These are phyloP conservation scores for Acaromyces ingoldii DNA, from an alignment of 1,284 basidiomycete genomes.

Conservation along the genomic window DNA sequence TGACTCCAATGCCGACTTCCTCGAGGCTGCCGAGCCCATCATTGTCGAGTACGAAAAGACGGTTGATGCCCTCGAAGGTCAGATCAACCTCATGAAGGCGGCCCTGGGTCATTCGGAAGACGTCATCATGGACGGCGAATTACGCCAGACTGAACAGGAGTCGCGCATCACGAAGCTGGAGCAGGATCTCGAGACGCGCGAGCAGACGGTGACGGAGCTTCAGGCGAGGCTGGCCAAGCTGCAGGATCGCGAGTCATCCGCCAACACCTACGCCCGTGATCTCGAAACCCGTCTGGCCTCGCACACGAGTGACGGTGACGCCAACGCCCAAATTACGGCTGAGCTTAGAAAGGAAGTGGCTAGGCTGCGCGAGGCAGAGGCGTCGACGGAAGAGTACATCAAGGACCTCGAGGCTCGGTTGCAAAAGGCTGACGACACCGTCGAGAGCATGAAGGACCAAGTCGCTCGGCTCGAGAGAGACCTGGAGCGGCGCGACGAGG, in stretches of 20 bases:
- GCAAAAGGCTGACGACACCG: conserved; percentile 70
- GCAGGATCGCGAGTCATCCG: conserved; percentile 78
- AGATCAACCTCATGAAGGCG: conserved; percentile 80
- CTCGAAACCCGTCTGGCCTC: conserved; percentile 81
- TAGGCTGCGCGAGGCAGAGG: conserved; percentile 70
- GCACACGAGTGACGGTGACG: conserved; percentile 70
- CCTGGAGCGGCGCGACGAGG: conserved; percentile 65
- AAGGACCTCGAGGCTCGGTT: conserved; percentile 80
- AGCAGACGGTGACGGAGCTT: conserved; percentile 75
- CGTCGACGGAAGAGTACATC: conserved; percentile 72
- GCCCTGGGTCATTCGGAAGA: conserved; percentile 85
- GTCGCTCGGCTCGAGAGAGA: conserved; percentile 75
- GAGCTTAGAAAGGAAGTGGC: conserved; percentile 78
- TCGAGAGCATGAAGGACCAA: conserved; percentile 63
- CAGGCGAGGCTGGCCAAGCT: conserved; percentile 73
- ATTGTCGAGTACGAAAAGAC: conserved; percentile 96
- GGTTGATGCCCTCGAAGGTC: conserved; percentile 87
- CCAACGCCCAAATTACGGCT: conserved; percentile 68
- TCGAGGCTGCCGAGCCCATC: conserved; percentile 93
- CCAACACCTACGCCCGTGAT: conserved; percentile 88
- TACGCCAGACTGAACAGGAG: conserved; percentile 61
- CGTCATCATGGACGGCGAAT: conserved; percentile 81
- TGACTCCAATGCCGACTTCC: conserved; percentile 70
- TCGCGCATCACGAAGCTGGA: conserved; percentile 56
- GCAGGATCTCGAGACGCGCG: conserved; percentile 69